Conservation (phyloP, 192 early-diverging fungal genomes). For the Tieghemiomyces parasiticus region DNA sequence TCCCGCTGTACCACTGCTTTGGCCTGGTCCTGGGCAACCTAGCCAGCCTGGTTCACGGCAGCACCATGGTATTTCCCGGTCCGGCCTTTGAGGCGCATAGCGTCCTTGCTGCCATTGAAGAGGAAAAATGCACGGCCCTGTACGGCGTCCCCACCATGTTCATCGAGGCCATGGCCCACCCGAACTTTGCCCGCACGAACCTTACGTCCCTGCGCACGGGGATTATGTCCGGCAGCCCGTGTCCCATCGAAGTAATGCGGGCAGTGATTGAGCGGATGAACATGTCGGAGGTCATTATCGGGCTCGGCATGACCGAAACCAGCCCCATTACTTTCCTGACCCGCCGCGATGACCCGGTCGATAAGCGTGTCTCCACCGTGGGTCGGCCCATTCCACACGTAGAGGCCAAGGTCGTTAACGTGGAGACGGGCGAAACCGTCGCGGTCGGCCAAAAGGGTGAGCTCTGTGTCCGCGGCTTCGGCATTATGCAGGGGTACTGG, state of each 20-base stretch:
- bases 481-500: constrained; percentile 33
- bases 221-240: constrained; percentile 28
- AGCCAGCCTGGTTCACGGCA: constrained; percentile 27
- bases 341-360: constrained; percentile 12
- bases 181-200: constrained; percentile 22
- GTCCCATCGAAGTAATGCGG: constrained; percentile 31
- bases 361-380: constrained; percentile 18
- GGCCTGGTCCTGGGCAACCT: constrained; percentile 30
- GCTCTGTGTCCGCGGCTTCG: constrained; percentile 24
- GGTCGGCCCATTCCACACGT: constrained; percentile 27
- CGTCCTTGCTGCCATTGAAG: constrained; percentile 20
- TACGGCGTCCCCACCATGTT: constrained; percentile 33
- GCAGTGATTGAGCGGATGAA: constrained; percentile 27
- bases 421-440: constrained; percentile 21
- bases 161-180: constrained; percentile 25
- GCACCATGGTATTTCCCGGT: constrained; percentile 24
- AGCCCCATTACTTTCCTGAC: constrained; percentile 9
- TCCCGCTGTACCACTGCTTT: constrained; percentile 38
- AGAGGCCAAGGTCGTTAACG: constrained; percentile 30
- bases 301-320: constrained; percentile 54
- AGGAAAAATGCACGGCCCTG: constrained; percentile 23
- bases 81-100: constrained; percentile 25
- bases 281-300: constrained; percentile 27
- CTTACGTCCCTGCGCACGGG: constrained; percentile 26
- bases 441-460: constrained; percentile 22